Evolutionary conservation across 2,329 filamentous ascomycete genomes (phyloP).

Genomic region (Sclerotinia minor): DNA sequence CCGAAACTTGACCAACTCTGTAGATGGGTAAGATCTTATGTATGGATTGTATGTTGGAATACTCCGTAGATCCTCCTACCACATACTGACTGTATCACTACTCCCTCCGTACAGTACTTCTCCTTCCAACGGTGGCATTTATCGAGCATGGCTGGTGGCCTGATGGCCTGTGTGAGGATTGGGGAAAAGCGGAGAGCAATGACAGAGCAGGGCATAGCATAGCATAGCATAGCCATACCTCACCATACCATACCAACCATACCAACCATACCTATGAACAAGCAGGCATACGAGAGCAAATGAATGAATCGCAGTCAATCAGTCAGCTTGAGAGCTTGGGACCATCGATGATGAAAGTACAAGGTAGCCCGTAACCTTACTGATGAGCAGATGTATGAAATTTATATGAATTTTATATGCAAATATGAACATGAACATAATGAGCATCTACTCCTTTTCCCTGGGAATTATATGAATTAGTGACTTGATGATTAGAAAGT

Average conservation of each 20-base stretch:
- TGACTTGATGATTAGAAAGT: background rate
- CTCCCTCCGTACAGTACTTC: background rate
- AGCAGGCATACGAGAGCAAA: background rate
- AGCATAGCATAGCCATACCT: too few relatives aligned
- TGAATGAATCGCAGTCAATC: background rate
- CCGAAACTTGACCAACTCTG: constrained; percentile 23
- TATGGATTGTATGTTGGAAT: background rate
- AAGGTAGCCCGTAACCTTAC: background rate
- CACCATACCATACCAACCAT: too few relatives aligned
- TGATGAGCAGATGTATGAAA: too few relatives aligned
- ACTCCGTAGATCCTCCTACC: constrained; percentile 6
- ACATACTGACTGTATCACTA: background rate
- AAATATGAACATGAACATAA: background rate
- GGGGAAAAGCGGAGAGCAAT: constrained; percentile 1
- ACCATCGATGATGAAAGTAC: background rate
- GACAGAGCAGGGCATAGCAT: background rate
- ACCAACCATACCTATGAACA: background rate
- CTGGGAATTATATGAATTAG: background rate
- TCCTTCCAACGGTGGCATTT: background rate
- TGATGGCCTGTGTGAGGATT: background rate
- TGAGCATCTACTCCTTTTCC: constrained; percentile 9
- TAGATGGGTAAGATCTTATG: background rate
- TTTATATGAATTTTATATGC: background rate
- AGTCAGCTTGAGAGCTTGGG: constrained; percentile 1
- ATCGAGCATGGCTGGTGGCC: background rate